phyloP scores from a whole-genome alignment of 257 asterid species.

The Rauvolfia tetraphylla region DNA sequence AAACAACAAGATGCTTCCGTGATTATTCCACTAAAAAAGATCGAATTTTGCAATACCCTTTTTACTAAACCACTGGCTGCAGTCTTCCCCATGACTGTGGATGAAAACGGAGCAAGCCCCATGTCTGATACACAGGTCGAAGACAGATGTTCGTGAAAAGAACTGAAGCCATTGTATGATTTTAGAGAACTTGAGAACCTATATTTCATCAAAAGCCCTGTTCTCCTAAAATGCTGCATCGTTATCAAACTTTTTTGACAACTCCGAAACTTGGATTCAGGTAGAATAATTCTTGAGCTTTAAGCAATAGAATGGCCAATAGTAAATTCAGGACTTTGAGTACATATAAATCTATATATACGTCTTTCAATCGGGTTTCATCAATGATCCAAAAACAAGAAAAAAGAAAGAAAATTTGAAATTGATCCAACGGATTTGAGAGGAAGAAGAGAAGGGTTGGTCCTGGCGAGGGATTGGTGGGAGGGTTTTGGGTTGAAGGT shows the following conservation, averaged over 20 bases:
- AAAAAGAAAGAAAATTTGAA: background rate
- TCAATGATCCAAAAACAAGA: background rate
- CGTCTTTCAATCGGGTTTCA: background rate
- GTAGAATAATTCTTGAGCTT: background rate
- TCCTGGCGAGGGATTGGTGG: background rate
- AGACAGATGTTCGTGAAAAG: conserved; percentile 17
- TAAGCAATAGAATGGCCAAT: background rate
- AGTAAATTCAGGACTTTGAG: background rate
- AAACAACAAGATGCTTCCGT: background rate
- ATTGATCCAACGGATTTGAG: background rate
- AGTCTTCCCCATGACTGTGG: conserved; percentile 32
- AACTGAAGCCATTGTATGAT: conserved; percentile 38
- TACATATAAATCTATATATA: background rate
- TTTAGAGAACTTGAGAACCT: conserved; percentile 28
- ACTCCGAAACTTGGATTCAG: background rate
- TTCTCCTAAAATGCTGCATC: conserved; percentile 41
- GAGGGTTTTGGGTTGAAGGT: background rate
- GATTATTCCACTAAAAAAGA: background rate
- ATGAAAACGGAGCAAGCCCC: conserved; percentile 41
- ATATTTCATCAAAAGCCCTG: conserved; percentile 42
- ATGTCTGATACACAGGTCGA: conserved; percentile 27
- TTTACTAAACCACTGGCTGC: conserved; percentile 24
- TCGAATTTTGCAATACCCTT: conserved; percentile 35
- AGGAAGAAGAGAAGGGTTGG: background rate
- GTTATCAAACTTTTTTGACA: background rate